Percentiles rank a stretch among this genome's conserved stretches.
phyloP scores from a whole-genome alignment of 805 yeast genomes.

The Clavispora santaluciae region DNA sequence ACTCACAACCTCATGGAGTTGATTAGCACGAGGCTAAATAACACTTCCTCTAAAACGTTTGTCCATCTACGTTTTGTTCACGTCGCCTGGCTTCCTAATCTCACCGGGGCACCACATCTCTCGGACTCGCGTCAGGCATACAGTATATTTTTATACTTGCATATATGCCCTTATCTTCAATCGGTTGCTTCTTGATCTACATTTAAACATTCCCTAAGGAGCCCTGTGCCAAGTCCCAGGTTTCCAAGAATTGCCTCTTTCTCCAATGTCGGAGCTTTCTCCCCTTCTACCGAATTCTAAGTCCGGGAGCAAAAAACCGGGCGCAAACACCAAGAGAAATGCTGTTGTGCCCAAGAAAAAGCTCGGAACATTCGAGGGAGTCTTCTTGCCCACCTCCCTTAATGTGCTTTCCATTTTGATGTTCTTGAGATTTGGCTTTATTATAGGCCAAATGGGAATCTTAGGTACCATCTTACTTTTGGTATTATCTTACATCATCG shows the following conservation, averaged over 20 bases:
- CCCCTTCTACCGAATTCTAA: constrained; percentile 15
- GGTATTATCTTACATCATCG: constrained; percentile 69
- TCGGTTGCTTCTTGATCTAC: not conserved
- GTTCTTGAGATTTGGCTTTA: constrained; percentile 94
- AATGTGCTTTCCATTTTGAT: constrained; percentile 91
- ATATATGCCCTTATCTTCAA: not conserved
- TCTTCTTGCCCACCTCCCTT: constrained; percentile 87
- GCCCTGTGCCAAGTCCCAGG: not conserved
- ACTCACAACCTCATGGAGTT: too few species aligned
- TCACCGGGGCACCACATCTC: too few species aligned
- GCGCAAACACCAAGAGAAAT: not conserved
- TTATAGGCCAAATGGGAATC: constrained; percentile 91
- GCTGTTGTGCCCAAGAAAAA: constrained; percentile 29
- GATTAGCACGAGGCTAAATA: too few species aligned
- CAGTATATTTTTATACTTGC: not conserved
- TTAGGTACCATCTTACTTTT: constrained; percentile 68
- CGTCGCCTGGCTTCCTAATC: too few species aligned
- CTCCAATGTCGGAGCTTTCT: constrained; percentile 9
- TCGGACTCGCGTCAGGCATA: not conserved
- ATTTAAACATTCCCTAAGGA: not conserved
- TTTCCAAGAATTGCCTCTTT: not conserved
- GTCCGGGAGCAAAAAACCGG: not conserved
- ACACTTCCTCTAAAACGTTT: too few species aligned
- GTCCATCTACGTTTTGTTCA: too few species aligned
- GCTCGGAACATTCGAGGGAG: constrained; percentile 81